phyloP scores from a whole-genome alignment of 2,329 filamentous ascomycete species.

The Phaeosphaeria sp. region DNA sequence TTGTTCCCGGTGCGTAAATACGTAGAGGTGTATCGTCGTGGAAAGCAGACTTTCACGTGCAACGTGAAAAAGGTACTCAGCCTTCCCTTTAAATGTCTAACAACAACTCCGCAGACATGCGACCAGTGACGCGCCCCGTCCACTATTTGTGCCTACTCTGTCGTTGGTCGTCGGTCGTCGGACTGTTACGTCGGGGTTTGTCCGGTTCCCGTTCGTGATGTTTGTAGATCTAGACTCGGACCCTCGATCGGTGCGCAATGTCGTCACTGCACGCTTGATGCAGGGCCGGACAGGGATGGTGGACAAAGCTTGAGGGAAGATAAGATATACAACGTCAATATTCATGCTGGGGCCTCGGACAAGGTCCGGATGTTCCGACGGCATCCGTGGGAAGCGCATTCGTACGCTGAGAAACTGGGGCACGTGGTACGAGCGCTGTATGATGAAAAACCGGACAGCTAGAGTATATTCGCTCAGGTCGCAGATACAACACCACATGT shows the following conservation, averaged over 20 bases:
- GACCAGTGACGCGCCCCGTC: not conserved
- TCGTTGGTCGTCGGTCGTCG: constrained; percentile 1
- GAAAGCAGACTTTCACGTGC: not conserved
- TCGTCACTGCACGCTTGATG: constrained; percentile 27
- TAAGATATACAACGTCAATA: not conserved
- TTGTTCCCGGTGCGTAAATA: constrained; percentile 1
- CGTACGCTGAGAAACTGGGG: too few relatives aligned
- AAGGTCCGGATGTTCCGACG: not conserved
- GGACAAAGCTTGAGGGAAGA: not conserved
- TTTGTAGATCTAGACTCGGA: constrained; percentile 23
- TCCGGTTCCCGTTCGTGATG: constrained; percentile 16
- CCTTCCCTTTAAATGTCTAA: too few relatives aligned
- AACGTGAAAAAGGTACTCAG: too few relatives aligned
- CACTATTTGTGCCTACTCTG: not conserved
- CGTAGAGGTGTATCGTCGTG: not conserved
- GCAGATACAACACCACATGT: not conserved
- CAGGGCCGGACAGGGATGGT: constrained; percentile 3
- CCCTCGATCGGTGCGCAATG: constrained; percentile 30
- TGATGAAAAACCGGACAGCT: not conserved
- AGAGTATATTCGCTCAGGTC: not conserved
- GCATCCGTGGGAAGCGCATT: not conserved
- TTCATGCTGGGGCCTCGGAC: not conserved
- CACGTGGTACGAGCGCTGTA: not conserved
- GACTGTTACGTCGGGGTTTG: constrained; percentile 1
- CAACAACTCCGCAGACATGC: not conserved